phyloP scores from a whole-genome alignment of 2,329 filamentous ascomycete genomes.

The Epichloe typhina region DNA sequence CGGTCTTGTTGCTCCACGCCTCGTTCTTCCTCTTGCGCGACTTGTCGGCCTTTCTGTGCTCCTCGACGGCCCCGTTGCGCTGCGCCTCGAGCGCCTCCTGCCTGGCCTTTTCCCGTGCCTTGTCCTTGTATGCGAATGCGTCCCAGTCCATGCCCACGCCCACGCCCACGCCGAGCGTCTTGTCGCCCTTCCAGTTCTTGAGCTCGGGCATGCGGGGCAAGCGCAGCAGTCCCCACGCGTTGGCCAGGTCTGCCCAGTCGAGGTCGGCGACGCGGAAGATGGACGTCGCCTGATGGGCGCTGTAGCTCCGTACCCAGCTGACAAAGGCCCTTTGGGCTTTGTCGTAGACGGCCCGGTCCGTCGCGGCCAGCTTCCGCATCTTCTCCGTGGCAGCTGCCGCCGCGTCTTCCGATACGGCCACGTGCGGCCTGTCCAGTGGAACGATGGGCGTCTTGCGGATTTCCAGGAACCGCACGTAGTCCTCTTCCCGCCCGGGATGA shows the following conservation, averaged over 20 bases:
- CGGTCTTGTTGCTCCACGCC: slow-evolving; percentile 61
- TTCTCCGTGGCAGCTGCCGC: slow-evolving; percentile 41
- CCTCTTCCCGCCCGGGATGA: slow-evolving; percentile 73
- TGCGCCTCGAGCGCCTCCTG: slow-evolving; percentile 40
- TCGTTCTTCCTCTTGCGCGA: slow-evolving; percentile 48
- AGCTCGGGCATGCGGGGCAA: slow-evolving; percentile 92
- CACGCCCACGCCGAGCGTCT: slow-evolving; percentile 45
- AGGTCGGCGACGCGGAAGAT: slow-evolving; percentile 78
- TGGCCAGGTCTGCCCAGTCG: slow-evolving; percentile 71
- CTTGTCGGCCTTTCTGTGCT: slow-evolving; percentile 26
- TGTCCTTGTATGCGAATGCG: slow-evolving; percentile 58
- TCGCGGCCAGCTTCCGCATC: slow-evolving; percentile 45
- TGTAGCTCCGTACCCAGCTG: slow-evolving; percentile 83
- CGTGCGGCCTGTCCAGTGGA: slow-evolving; percentile 41
- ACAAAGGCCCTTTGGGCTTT: slow-evolving; percentile 88
- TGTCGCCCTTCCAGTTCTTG: slow-evolving; percentile 58
- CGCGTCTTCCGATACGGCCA: slow-evolving; percentile 48
- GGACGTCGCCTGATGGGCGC: slow-evolving; percentile 77
- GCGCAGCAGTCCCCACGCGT: slow-evolving; percentile 74
- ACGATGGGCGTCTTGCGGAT: slow-evolving; percentile 76
- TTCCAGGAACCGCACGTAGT: slow-evolving; percentile 77
- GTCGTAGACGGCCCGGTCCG: slow-evolving; percentile 55
- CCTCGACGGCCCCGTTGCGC: slow-evolving; percentile 23
- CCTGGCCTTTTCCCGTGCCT: slow-evolving; percentile 53
- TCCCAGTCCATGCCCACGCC: slow-evolving; percentile 55